Evolutionary conservation across 129 eudicot genomes (phyloP).

Genomic region (Artemisia argyi): DNA sequence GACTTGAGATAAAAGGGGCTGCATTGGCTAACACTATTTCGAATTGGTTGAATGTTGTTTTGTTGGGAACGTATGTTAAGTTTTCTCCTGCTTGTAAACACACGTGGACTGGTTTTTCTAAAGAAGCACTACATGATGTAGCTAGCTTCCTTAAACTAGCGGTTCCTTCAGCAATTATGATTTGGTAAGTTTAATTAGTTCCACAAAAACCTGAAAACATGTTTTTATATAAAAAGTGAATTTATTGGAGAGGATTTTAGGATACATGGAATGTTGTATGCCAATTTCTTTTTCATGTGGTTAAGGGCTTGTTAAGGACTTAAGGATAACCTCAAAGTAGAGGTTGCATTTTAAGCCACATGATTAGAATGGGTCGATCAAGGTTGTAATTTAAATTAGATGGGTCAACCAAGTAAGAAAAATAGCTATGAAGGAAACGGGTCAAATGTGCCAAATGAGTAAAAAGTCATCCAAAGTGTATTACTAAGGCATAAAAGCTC

Average conservation of each 20-base stretch:
- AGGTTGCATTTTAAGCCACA: background rate
- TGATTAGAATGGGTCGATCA: background rate
- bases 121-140: constrained; percentile 51
- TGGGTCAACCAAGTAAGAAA: too few species aligned
- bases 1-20: constrained; percentile 61
- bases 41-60: constrained; percentile 59
- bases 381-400: background rate
- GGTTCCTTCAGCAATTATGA: constrained; percentile 68
- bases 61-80: constrained; percentile 53
- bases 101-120: constrained; percentile 71
- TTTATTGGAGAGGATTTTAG: background rate
- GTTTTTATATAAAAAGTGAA: background rate
- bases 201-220: background rate
- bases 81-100: constrained; percentile 48
- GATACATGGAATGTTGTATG: background rate
- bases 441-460: background rate
- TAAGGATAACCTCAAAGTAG: too few species aligned
- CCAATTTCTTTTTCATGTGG: too few species aligned
- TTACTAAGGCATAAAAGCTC: background rate
- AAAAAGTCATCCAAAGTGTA: background rate
- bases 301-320: too few species aligned
- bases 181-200: constrained; percentile 46
- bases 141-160: constrained; percentile 53
- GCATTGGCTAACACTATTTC: constrained; percentile 67
- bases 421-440: too few species aligned